Evolutionary conservation across 2,329 filamentous ascomycete species (phyloP), one percentile per base, ranked within the genome.

Genomic region (Sporothrix pallida): DNA sequence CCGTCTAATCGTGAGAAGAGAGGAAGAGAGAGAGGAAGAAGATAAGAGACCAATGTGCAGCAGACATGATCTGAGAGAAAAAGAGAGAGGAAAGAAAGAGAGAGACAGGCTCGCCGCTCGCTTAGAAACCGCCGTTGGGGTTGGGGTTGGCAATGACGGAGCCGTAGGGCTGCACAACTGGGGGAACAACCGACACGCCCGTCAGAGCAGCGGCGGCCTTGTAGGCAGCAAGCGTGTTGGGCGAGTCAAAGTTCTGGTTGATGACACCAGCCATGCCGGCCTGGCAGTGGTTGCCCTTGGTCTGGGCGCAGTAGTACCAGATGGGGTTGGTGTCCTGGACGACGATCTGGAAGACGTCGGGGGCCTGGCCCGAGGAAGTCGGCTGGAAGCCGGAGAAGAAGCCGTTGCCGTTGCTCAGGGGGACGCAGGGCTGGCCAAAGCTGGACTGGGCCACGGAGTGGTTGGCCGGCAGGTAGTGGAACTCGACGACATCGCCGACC

Each of bases 401-500:
- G 62, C 79, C 72, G 46, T 78, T 78, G 74, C 80, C 80, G 8
- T 80, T 81, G 31, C 76, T 76, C 12, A 83, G 79, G 1, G 84
- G 84, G 73, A 79, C 15, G 80, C 85, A 87, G 26, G 84, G 84
- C 62, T 81, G 76, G 71, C 75, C 81, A 75, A 86, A 86, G 78
- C 78, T 81, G 52, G 83, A 83, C 78, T 84, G 80, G 1, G 77
- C 82, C 2, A 77, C 74, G 8, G 75, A 77, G 76, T 78, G 87
- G 80, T 86, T 87, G 74, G 76, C 78, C 9, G 87, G 83, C 75
- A 84, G 84, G 82, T 86, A 89, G 78, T 86, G 84, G 82, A 85
- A 89, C 81, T 89, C 86, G 73, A 89, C 79, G 3, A 86, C 76
- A 74, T 87, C 86, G 74, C 87, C 87, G 8, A 83, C 73, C 12